Evolutionary conservation across 2,329 filamentous ascomycete species (phyloP), one percentile per base, ranked within the genome.

Genomic region (Penicillium freii): DNA sequence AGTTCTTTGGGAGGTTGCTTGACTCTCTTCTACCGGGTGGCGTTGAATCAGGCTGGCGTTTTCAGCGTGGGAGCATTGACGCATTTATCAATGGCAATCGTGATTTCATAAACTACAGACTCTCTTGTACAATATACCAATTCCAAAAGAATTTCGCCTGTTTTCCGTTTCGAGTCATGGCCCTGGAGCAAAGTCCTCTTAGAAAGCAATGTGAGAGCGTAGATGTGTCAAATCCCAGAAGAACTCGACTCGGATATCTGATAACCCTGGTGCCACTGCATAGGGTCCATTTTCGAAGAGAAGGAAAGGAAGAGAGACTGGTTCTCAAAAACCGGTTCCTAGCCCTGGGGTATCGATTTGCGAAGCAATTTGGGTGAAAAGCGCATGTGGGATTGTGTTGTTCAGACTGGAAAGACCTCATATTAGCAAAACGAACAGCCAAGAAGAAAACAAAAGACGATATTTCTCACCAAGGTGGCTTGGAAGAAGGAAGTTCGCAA

Each of bases 401-500:
- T 40, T 56, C 43, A 56, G n/a, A 56, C 54, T 56, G 23, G 17
- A 33, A 33, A 39, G 5, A 21, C n/a, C 36, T 39, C 36, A 48
- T 17, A 29, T 51, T 51, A 59, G 54, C 39, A 50, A 27, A 36
- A 15, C n/a, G 23, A 15, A 33, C 25, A 3, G 6, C 1, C 10
- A 15, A 54, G n/a, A 52, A 31, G 7, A 2, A 52, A 45, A 29
- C 53, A 27, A 10, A 11, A 11, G 49, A 13, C 10, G 11, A 27
- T 15, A 33, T 34, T 11, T 25, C 69, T 49, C 55, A 77, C 75
- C 94, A 75, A 99, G 78, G 79, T 99, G 94, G 69, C 89, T 94
- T 13, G 94, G 94, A 66, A 99, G 78, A 71, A 99, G 78, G 70
- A 99, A 99, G 76, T 97, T 97, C 58, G 92, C 91, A 74, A 97